These are phyloP conservation scores for Saccharomyces paradoxus DNA, from an alignment of 805 yeast genomes.

Conservation along the genomic window DNA sequence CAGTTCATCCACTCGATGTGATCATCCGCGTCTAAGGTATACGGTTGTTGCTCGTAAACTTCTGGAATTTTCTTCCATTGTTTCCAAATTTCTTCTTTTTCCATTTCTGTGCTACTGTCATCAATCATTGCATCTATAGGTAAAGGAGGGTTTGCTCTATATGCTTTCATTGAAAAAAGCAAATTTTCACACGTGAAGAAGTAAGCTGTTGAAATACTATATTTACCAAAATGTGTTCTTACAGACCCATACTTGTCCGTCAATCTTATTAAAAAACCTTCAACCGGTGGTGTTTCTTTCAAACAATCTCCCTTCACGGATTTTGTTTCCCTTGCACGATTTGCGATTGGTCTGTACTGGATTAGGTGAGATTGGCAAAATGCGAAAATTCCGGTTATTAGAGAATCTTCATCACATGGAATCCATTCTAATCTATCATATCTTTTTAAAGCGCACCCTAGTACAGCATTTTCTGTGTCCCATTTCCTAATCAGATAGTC, in stretches of 20 bases:
- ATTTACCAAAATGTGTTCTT: conserved; percentile 29
- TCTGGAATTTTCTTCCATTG: conserved; percentile 26
- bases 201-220: conserved; percentile 50
- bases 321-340: conserved; percentile 31
- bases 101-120: conserved; percentile 18
- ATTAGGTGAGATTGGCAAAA: conserved; percentile 41
- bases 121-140: conserved; percentile 28
- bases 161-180: conserved; percentile 49
- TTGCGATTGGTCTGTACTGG: conserved; percentile 48
- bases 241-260: conserved; percentile 42
- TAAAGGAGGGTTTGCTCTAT: conserved; percentile 54
- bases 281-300: conserved; percentile 64
- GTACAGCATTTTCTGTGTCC: conserved; percentile 25
- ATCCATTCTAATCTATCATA: conserved; percentile 75
- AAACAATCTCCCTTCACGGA: conserved; percentile 16
- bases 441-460: conserved; percentile 53
- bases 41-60: conserved; percentile 46
- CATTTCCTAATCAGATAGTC: conserved; percentile 17
- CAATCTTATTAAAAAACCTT: conserved; percentile 65
- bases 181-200: conserved; percentile 55
- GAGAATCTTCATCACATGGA: conserved; percentile 36
- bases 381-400: conserved; percentile 38
- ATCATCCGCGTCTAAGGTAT: conserved; percentile 38
- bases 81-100: conserved; percentile 10
- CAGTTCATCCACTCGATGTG: conserved; percentile 59